Base-by-base conservation (phyloP, 805 yeast genomes). In the Naumovozyma dairenensis region DNA sequence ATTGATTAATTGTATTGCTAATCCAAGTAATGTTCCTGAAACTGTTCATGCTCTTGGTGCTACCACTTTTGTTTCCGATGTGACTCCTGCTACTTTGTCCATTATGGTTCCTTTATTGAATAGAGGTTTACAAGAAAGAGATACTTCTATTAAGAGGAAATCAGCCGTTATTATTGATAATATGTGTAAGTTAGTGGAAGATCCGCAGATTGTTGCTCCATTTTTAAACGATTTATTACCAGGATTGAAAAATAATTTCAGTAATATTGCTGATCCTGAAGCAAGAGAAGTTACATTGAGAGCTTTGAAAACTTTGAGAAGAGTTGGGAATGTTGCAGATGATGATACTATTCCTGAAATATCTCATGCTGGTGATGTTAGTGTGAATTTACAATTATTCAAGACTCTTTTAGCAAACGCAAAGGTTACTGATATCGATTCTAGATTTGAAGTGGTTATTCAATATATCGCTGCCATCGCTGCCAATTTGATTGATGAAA, bases 121-220 rank as follows among this genome's bases (percentile, higher is more conserved):
- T 56, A 86, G 97, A 81, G 97, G 97, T 86, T 77, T 89, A 63
- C 92, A 92, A 59, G 97, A 87, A 75, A 89, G 96, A 75, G 96
- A 89, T 61, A 89, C 97, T 52, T 73, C 96, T 55, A 87, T 87
- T 76, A 89, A 89, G 81, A 85, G 97, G 77, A 89, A 89, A 78
- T 80, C 96, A 60, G 97, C 97, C 52, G 97, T 89, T 65, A 89
- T 89, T 67, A 80, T 87, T 59, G 97, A 89, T 70, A 89, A 89
- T 92, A 89, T 89, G 97, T 89, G 96, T 81, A 89, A 89, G 72
- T 82, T 89, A 68, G 97, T 89, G 71, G 97, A 89, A 62, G 97
- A 89, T 66, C 97, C 97, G 54, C 96, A 89, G 72, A 89, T 89
- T 62, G 94, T 89, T 71, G 97, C 96, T 72, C 97, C 97, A 49